phyloP scores from a whole-genome alignment of 2,329 filamentous ascomycete species.

The Diatrype stigma region DNA sequence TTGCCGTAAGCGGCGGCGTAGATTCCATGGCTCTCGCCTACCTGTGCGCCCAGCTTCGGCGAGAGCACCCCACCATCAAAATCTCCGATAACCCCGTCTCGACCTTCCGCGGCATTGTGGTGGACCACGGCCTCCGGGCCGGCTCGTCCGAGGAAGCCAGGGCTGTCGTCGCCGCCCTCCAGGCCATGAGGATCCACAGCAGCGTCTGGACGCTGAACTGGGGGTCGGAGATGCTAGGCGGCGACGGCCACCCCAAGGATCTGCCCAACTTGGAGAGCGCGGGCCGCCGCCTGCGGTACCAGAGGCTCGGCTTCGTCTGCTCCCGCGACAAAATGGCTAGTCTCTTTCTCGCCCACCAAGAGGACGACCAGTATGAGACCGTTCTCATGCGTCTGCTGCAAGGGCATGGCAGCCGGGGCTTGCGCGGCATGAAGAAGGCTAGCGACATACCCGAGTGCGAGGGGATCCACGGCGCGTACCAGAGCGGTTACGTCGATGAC shows the following conservation, averaged over 20 bases:
- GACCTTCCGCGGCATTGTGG: conserved; percentile 42
- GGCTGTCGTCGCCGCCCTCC: conserved; percentile 36
- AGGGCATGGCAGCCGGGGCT: conserved; percentile 64
- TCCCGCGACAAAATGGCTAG: conserved; percentile 45
- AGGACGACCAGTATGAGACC: conserved; percentile 89
- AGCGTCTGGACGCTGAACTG: conserved; percentile 42
- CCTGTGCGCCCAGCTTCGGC: conserved; percentile 55
- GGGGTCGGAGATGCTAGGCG: conserved; percentile 32
- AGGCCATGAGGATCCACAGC: conserved; percentile 29
- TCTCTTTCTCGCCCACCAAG: conserved; percentile 79
- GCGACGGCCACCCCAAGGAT: conserved; percentile 29
- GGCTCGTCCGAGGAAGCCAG: conserved; percentile 50
- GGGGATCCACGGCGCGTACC: conserved; percentile 66
- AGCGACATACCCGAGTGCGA: conserved; percentile 80
- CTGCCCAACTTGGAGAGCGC: conserved; percentile 69
- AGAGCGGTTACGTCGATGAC: conserved; percentile 56
- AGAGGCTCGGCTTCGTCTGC: conserved; percentile 61
- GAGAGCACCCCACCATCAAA: conserved; percentile 27
- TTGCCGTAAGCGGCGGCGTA: conserved; percentile 88
- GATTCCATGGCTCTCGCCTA: conserved; percentile 96
- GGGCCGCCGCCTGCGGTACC: conserved; percentile 72
- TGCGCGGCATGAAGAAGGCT: conserved; percentile 63
- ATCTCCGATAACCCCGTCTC: conserved; percentile 42
- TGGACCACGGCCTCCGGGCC: conserved; percentile 55
- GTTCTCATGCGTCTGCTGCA: conserved; percentile 71